Percentiles rank a stretch among this genome's conserved stretches.
These are phyloP conservation scores for Fraxinus ornus DNA, from an alignment of 305 asterid genomes.

Conservation along the genomic window DNA sequence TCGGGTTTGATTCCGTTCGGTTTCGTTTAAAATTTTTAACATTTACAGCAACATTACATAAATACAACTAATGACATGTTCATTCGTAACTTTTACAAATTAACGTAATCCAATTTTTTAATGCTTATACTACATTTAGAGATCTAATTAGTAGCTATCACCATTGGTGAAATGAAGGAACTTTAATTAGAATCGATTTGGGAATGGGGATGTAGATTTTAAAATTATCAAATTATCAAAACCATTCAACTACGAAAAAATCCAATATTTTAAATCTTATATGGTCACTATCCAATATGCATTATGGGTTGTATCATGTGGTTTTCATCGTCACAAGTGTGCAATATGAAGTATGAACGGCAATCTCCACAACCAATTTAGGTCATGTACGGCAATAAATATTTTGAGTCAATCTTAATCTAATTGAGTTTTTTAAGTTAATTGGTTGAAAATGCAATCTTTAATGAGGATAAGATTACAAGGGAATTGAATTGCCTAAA, in stretches of 20 bases:
- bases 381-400: background rate
- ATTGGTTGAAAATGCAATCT: background rate
- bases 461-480: background rate
- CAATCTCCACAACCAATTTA: background rate
- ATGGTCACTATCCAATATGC: background rate
- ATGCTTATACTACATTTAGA: too few relatives aligned
- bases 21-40: too few relatives aligned
- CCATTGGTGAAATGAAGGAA: too few relatives aligned
- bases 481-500: background rate
- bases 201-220: too few relatives aligned
- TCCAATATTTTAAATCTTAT: background rate
- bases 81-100: too few relatives aligned
- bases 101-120: too few relatives aligned
- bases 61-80: too few relatives aligned
- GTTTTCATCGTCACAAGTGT: background rate
- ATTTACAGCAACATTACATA: too few relatives aligned
- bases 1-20: too few relatives aligned
- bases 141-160: too few relatives aligned
- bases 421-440: background rate
- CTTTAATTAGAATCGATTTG: too few relatives aligned
- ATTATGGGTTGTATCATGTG: background rate
- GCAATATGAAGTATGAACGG: background rate
- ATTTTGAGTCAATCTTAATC: background rate
- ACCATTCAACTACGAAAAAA: background rate
- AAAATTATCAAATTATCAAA: too few relatives aligned